phyloP scores from a whole-genome alignment of 2,329 filamentous ascomycete genomes.

The Fusarium sp. region DNA sequence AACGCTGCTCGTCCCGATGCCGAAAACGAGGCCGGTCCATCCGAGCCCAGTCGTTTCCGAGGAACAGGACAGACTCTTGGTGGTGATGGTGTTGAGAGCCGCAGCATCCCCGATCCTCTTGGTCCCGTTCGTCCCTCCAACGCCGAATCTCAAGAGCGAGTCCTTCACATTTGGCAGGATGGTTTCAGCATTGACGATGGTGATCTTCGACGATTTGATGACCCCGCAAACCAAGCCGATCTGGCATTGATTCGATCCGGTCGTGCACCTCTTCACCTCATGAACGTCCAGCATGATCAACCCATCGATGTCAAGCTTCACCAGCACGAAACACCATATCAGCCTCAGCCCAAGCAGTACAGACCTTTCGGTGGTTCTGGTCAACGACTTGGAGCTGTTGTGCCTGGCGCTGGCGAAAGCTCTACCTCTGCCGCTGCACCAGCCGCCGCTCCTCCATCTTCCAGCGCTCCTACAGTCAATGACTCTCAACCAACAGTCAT shows the following conservation, averaged over 20 bases:
- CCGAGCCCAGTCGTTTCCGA: constrained; percentile 68
- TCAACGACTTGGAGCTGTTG: constrained; percentile 79
- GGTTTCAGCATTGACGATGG: constrained; percentile 90
- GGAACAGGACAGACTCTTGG: constrained; percentile 81
- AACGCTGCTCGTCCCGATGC: constrained; percentile 69
- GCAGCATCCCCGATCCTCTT: constrained; percentile 71
- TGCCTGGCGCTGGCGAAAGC: constrained; percentile 65
- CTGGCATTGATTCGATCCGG: constrained; percentile 81
- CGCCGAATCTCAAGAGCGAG: constrained; percentile 69
- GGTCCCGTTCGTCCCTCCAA: constrained; percentile 46
- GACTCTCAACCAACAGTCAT: constrained; percentile 73
- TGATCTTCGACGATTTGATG: constrained; percentile 79
- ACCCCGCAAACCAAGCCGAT: constrained; percentile 77
- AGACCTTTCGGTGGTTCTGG: constrained; percentile 79
- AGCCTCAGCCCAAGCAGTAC: constrained; percentile 77
- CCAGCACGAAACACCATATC: constrained; percentile 78
- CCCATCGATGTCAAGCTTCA: constrained; percentile 83
- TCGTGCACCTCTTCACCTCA: constrained; percentile 79
- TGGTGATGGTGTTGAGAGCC: constrained; percentile 78
- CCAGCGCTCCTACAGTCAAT: constrained; percentile 62
- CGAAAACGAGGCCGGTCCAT: constrained; percentile 61
- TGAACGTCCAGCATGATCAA: constrained; percentile 80
- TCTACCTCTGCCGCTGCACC: constrained; percentile 29
- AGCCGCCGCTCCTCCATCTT: constrained; percentile 50
- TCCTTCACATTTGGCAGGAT: constrained; percentile 83